A percentile compares a stretch with the other conserved stretches of the same genome.
phyloP scores from a whole-genome alignment of 2,329 filamentous ascomycete genomes.

The Trichoderma polysporum region DNA sequence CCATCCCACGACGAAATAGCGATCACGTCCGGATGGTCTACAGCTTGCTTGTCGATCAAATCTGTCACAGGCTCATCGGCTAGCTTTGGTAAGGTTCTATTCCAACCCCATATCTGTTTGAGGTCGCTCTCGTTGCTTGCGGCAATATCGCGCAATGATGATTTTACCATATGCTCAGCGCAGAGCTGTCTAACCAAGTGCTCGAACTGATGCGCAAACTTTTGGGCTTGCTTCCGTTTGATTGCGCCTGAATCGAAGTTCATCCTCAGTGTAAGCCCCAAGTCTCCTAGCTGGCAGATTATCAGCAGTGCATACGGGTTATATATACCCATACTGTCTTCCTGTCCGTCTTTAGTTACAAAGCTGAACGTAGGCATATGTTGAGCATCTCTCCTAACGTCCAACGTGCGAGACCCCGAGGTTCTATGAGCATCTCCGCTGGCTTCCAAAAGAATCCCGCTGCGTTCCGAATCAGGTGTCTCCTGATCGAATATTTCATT shows the following conservation, averaged over 20 bases:
- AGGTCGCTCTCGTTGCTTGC: slow-evolving; percentile 22
- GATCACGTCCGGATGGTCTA: slow-evolving; percentile 21
- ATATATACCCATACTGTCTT: not conserved
- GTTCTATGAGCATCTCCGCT: no score
- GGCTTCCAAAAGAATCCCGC: no score
- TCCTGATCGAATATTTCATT: not conserved
- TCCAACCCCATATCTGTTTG: slow-evolving; percentile 25
- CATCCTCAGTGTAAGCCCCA: not conserved
- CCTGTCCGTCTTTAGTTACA: slow-evolving; percentile 12
- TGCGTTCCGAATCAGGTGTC: not conserved
- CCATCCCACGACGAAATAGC: slow-evolving; percentile 33
- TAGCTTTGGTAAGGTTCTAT: slow-evolving; percentile 16
- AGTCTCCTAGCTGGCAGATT: not conserved
- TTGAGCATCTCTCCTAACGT: no score
- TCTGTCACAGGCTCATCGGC: slow-evolving; percentile 25
- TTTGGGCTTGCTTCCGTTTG: slow-evolving; percentile 2
- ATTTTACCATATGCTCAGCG: not conserved
- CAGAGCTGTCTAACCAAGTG: slow-evolving; percentile 19
- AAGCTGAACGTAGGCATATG: not conserved
- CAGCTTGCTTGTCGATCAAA: slow-evolving; percentile 17
- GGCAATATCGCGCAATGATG: not conserved
- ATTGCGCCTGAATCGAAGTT: slow-evolving; percentile 20
- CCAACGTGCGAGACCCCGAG: not conserved
- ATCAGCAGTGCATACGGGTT: slow-evolving; percentile 12
- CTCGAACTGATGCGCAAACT: slow-evolving; percentile 18